Evolutionary conservation across 495 filamentous ascomycete species (phyloP).

Genomic region (Aspergillus leporis): DNA sequence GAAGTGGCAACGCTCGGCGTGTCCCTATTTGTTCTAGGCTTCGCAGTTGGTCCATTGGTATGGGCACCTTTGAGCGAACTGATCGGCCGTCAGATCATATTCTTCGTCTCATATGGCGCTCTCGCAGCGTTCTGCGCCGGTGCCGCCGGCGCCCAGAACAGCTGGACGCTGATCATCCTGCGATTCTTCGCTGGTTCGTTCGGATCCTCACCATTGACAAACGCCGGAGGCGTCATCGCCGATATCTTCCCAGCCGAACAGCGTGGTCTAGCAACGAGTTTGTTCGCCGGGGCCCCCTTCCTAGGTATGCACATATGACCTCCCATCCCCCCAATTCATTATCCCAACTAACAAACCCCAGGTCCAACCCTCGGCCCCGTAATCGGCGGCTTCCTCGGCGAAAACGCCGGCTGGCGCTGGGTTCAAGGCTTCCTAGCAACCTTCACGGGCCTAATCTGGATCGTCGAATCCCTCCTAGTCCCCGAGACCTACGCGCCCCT

Average conservation of each 20-base stretch:
- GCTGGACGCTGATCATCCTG: constrained; percentile 62
- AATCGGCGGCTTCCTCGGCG: constrained; percentile 56
- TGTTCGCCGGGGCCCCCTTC: constrained; percentile 64
- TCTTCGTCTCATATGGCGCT: constrained; percentile 56
- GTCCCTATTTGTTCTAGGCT: constrained; percentile 51
- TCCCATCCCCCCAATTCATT: background rate
- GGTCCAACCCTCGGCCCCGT: constrained; percentile 56
- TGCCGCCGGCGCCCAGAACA: constrained; percentile 56
- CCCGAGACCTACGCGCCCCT: constrained; percentile 63
- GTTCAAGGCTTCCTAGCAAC: constrained; percentile 46
- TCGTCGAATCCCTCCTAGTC: constrained; percentile 44
- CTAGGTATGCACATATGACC: constrained; percentile 33
- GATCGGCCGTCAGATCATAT: constrained; percentile 65
- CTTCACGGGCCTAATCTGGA: constrained; percentile 26
- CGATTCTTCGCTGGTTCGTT: constrained; percentile 73
- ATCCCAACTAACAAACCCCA: background rate
- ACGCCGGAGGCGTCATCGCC: constrained; percentile 67
- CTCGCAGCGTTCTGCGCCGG: constrained; percentile 65
- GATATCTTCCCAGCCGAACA: constrained; percentile 62
- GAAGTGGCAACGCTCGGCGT: constrained; percentile 55
- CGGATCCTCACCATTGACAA: constrained; percentile 65
- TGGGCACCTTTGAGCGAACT: constrained; percentile 59
- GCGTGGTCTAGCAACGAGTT: constrained; percentile 56
- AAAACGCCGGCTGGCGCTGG: constrained; percentile 60
- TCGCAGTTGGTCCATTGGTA: constrained; percentile 28